Percentiles rank a stretch among this genome's conserved stretches.
Evolutionary conservation across 768 basidiomycete genomes (phyloP).

Genomic region (Tephrocybe sp.): DNA sequence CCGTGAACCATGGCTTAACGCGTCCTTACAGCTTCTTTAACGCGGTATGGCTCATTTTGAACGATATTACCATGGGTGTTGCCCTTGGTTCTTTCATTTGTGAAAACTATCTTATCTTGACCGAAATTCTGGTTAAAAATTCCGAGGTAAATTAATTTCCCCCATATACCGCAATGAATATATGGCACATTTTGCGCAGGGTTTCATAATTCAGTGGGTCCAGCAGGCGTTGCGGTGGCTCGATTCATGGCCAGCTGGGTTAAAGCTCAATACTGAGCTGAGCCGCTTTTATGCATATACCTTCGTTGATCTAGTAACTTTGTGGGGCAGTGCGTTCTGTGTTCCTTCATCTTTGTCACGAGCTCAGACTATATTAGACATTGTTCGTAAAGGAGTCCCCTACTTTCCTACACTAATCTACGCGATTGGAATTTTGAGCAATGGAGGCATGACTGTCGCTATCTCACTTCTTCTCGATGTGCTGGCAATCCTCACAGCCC

Average conservation of each 20-base stretch:
- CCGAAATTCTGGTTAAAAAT: slow-evolving; percentile 29
- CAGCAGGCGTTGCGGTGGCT: slow-evolving; percentile 72
- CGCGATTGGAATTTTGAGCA: slow-evolving; percentile 34
- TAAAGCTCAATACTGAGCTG: slow-evolving; percentile 96
- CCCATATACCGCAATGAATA: not conserved
- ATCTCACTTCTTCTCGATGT: slow-evolving; percentile 68
- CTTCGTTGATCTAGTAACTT: slow-evolving; percentile 59
- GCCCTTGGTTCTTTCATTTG: slow-evolving; percentile 68
- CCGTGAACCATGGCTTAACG: not conserved
- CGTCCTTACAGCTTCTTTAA: slow-evolving; percentile 72
- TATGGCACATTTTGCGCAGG: slow-evolving; percentile 19
- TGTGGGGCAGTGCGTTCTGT: slow-evolving; percentile 70
- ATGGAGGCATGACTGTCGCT: slow-evolving; percentile 59
- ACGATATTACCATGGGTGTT: slow-evolving; percentile 84
- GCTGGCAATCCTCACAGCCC: slow-evolving; percentile 62
- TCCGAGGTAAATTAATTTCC: slow-evolving; percentile 40
- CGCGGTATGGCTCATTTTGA: slow-evolving; percentile 85
- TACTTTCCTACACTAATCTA: slow-evolving; percentile 28
- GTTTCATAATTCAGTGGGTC: slow-evolving; percentile 43
- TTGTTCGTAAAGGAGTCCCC: slow-evolving; percentile 22
- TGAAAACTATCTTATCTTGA: slow-evolving; percentile 57
- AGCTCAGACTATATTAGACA: slow-evolving; percentile 14
- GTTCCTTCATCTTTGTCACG: not conserved
- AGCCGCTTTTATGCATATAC: slow-evolving; percentile 78
- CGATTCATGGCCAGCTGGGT: slow-evolving; percentile 92